Base-by-base conservation (phyloP, 306 rosid genomes). In the Corylus americana region DNA sequence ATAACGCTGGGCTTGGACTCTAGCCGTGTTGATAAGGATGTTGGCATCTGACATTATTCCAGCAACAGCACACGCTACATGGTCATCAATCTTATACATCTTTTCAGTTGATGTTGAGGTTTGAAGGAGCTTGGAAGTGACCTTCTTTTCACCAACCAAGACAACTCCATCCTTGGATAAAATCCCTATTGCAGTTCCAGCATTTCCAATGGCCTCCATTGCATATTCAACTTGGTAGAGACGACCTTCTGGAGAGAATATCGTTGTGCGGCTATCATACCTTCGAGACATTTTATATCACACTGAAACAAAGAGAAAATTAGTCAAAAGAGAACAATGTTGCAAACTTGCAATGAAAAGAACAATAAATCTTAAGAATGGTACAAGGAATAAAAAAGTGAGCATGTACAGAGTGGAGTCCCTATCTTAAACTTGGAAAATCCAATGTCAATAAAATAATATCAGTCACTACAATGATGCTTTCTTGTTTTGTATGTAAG, bases 181-280 rank as follows among this genome's bases (percentile, higher is more conserved):
- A 22, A 59, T 59, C 14, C 66, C 66, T 9, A 59, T 59, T 22
- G 66, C 66, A 4, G 37, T 9, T 22, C 66, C 66, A 1, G 66
- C 66, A 59, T 59, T 59, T 59, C 66, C 66, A 25, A 59, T 59
- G 66, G 66, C 66, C 16, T 59, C 66, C 66, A 59, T 59, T 59
- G 66, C 66, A 59, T 59, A 59, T 11, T 59, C 66, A 59, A 59
- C 66, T 25, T 59, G 66, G 37, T 22, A 59, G 37, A 59, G 66
- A 25, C 37, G 66, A 59, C 66, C 66, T 11, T 59, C 37, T 8
- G 66, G 66, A 14, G 66, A 59, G 37, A 59, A 59, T 22, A 59
- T 59, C 1, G 66, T 59, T 25, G 66, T 59, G 12, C 66, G 66
- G 35, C 66, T 59, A 59, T 59, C 66, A 25, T 59, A 59, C 35